These are phyloP conservation scores for Terana coerulea DNA, from an alignment of 768 basidiomycete genomes.

Conservation along the genomic window DNA sequence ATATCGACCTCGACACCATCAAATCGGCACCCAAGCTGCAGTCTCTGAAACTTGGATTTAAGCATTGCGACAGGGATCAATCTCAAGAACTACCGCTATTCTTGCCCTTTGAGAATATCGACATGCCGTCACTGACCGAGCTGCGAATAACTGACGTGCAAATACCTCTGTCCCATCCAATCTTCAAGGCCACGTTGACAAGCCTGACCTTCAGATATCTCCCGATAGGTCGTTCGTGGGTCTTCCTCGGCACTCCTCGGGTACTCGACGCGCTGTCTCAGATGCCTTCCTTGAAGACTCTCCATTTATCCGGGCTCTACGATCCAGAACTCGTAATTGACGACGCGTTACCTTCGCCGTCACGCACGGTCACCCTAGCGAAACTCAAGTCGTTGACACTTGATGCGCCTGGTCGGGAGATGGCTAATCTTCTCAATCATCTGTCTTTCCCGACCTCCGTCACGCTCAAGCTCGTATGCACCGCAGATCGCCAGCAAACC, in stretches of 20 bases:
- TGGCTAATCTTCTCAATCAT: not conserved
- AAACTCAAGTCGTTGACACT: not conserved
- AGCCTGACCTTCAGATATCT: not conserved
- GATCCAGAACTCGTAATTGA: not conserved
- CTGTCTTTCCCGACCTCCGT: not conserved
- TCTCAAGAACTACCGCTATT: not conserved
- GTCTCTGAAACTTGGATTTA: not conserved
- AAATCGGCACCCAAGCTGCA: not conserved
- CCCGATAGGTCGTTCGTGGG: not conserved
- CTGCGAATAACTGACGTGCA: not conserved
- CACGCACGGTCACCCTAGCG: not conserved
- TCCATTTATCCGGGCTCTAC: not conserved
- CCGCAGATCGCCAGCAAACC: not conserved
- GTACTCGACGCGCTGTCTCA: constrained; percentile 4
- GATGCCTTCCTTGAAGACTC: constrained; percentile 5
- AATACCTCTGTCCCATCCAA: not conserved
- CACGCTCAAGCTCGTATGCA: not conserved
- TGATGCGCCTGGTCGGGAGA: not conserved
- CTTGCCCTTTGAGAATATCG: not conserved
- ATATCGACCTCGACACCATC: not conserved
- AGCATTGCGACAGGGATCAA: not conserved
- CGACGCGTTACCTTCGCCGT: not conserved
- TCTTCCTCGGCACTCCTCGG: not conserved
- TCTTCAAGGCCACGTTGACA: not conserved
- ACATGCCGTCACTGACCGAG: not conserved